phyloP scores from a whole-genome alignment of 2,329 filamentous ascomycete genomes.

The Colletotrichum tanaceti region DNA sequence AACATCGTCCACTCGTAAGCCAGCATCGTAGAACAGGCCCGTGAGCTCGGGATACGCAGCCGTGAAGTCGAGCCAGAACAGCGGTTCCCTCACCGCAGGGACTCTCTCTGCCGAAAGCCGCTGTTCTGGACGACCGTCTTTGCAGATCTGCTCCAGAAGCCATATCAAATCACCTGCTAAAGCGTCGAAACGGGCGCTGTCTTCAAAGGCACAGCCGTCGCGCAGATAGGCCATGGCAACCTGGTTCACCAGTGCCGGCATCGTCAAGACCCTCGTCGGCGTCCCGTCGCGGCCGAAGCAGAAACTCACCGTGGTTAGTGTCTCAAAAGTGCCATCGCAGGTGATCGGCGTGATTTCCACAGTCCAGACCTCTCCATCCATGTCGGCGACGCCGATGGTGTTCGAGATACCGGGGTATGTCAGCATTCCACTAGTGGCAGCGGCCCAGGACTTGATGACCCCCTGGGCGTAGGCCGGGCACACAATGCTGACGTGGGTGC shows the following conservation, averaged over 20 bases:
- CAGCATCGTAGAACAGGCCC: slow-evolving; percentile 41
- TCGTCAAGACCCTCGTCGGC: slow-evolving; percentile 47
- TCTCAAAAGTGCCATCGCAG: slow-evolving; percentile 46
- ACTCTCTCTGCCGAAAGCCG: slow-evolving; percentile 31
- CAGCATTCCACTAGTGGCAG: slow-evolving; percentile 48
- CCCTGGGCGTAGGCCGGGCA: slow-evolving; percentile 52
- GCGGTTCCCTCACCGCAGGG: slow-evolving; percentile 33
- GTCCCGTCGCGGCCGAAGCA: slow-evolving; percentile 31
- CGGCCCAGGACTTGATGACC: slow-evolving; percentile 56
- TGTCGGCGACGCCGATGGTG: slow-evolving; percentile 58
- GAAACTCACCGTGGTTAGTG: slow-evolving; percentile 43
- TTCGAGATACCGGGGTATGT: slow-evolving; percentile 48
- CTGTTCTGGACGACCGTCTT: slow-evolving; percentile 41
- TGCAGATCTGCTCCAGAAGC: slow-evolving; percentile 49
- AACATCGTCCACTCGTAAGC: slow-evolving; percentile 16
- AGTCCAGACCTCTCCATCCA: slow-evolving; percentile 47
- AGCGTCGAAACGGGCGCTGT: slow-evolving; percentile 32
- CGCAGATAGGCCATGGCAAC: slow-evolving; percentile 50
- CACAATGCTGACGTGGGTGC: slow-evolving; percentile 54
- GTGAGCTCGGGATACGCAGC: slow-evolving; percentile 22
- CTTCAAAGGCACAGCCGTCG: slow-evolving; percentile 23
- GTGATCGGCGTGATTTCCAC: slow-evolving; percentile 49
- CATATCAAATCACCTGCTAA: slow-evolving; percentile 50
- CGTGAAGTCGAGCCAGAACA: slow-evolving; percentile 44
- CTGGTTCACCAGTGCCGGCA: slow-evolving; percentile 51